These are phyloP conservation scores for Penicillium thymicola DNA, from an alignment of 2,329 filamentous ascomycete genomes.

Conservation along the genomic window DNA sequence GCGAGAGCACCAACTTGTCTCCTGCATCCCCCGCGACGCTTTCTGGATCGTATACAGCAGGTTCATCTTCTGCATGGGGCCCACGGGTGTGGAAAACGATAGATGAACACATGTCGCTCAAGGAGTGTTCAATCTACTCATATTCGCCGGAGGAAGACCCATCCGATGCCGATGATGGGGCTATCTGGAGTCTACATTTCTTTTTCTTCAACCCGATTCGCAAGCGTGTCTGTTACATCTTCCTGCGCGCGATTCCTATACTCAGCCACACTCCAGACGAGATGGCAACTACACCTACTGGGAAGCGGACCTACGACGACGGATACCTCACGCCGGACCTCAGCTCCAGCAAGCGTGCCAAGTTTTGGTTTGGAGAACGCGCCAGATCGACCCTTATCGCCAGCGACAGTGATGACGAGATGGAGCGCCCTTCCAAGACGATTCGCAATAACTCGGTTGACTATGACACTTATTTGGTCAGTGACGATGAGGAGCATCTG, in stretches of 20 bases:
- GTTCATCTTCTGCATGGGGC: slow-evolving; percentile 68
- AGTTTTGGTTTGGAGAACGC: slow-evolving; percentile 79
- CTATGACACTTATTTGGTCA: slow-evolving; percentile 44
- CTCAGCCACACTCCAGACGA: slow-evolving; percentile 65
- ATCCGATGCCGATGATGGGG: slow-evolving; percentile 87
- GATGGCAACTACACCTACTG: slow-evolving; percentile 41
- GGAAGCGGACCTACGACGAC: slow-evolving; percentile 49
- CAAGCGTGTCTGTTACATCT: slow-evolving; percentile 92
- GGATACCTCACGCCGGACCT: slow-evolving; percentile 49
- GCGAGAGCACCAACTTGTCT: slow-evolving; percentile 42
- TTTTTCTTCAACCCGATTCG: slow-evolving; percentile 94
- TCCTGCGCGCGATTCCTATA: slow-evolving; percentile 75
- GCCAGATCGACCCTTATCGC: slow-evolving; percentile 45
- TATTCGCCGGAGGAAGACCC: slow-evolving; percentile 88
- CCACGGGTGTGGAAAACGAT: slow-evolving; percentile 89
- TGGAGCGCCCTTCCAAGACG: slow-evolving; percentile 28
- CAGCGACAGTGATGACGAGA: slow-evolving; percentile 45
- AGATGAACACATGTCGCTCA: slow-evolving; percentile 89
- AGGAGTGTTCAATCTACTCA: slow-evolving; percentile 83
- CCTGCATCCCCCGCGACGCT: slow-evolving; percentile 44
- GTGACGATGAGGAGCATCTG: slow-evolving; percentile 43
- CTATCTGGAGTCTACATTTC: slow-evolving; percentile 93
- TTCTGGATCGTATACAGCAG: slow-evolving; percentile 46
- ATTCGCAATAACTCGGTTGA: slow-evolving; percentile 37
- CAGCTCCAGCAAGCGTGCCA: slow-evolving; percentile 74